A percentile compares a stretch with the other conserved stretches of the same genome.
Evolutionary conservation across 306 rosid genomes (phyloP).

Genomic region (Trifolium subterraneum): DNA sequence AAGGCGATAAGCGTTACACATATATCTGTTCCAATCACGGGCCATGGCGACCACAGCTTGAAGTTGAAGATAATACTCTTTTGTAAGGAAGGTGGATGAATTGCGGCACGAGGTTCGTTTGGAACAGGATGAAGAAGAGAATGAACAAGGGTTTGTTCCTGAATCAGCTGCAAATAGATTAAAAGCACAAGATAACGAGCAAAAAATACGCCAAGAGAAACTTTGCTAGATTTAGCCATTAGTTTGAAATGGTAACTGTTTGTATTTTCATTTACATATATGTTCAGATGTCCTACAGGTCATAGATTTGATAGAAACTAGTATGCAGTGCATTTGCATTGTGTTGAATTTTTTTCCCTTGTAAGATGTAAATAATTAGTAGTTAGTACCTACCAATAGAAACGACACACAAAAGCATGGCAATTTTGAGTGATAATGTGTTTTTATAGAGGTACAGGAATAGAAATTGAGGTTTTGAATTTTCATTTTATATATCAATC

Average conservation of each 20-base stretch:
- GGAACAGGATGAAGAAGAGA: constrained; percentile 49
- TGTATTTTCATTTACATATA: constrained; percentile 29
- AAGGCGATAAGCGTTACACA: too few species aligned
- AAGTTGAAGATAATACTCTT: constrained; percentile 66
- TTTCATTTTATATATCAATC: background rate
- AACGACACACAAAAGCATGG: background rate
- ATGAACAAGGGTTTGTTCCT: constrained; percentile 59
- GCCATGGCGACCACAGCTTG: constrained; percentile 64
- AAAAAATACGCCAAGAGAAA: constrained; percentile 61
- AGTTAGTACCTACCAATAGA: constrained; percentile 7
- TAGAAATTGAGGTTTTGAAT: background rate
- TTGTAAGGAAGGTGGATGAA: constrained; percentile 86
- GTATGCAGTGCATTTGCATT: constrained; percentile 16
- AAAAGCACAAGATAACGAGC: constrained; percentile 87
- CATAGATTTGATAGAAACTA: constrained; percentile 13
- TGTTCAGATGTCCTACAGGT: background rate
- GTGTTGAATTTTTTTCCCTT: constrained; percentile 1
- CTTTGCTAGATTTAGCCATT: constrained; percentile 76
- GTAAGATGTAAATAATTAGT: background rate
- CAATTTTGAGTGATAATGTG: constrained; percentile 16
- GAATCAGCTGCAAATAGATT: constrained; percentile 77
- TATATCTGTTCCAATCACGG: too few species aligned
- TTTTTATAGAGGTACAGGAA: background rate
- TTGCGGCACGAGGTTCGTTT: constrained; percentile 69
- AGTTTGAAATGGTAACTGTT: constrained; percentile 67